A percentile compares a stretch with the other conserved stretches of the same genome.
Evolutionary conservation across 179 eudicot genomes (phyloP).

Genomic region (Vitellaria paradoxa): DNA sequence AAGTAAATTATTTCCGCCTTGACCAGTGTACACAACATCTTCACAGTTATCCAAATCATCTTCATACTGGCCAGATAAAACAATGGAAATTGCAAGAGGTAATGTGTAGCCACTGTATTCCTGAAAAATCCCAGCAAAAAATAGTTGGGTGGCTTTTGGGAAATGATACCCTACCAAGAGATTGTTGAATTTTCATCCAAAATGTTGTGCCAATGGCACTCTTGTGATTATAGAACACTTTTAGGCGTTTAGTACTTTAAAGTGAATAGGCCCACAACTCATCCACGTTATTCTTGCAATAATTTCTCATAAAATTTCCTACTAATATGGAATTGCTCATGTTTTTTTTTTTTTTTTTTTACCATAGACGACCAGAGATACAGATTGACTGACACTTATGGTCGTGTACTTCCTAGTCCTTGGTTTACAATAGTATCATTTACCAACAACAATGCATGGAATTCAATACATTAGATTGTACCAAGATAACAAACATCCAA

Average conservation of each 20-base stretch:
- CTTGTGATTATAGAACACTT: too few species aligned
- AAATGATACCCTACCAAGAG: not conserved
- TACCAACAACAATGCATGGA: not conserved
- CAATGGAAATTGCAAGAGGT: conserved; percentile 75
- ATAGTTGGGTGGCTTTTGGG: not conserved
- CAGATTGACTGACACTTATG: too few species aligned
- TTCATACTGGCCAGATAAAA: conserved; percentile 84
- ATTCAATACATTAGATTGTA: not conserved
- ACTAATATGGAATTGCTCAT: too few species aligned
- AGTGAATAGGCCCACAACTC: too few species aligned
- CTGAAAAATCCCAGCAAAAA: conserved; percentile 30
- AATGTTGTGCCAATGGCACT: too few species aligned
- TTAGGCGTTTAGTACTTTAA: too few species aligned
- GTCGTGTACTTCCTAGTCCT: not conserved
- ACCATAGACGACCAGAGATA: too few species aligned
- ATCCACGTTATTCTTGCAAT: too few species aligned
- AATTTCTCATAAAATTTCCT: too few species aligned
- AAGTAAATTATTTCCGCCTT: conserved; percentile 78
- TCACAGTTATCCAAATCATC: conserved; percentile 82
- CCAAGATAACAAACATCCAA: not conserved
- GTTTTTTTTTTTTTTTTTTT: too few species aligned
- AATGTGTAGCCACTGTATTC: conserved; percentile 33
- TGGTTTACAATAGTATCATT: not conserved
- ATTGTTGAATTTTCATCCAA: too few species aligned
- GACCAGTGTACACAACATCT: conserved; percentile 77